Evolutionary conservation across 768 basidiomycete genomes (phyloP).

Genomic region (Lactarius sanguifluus): DNA sequence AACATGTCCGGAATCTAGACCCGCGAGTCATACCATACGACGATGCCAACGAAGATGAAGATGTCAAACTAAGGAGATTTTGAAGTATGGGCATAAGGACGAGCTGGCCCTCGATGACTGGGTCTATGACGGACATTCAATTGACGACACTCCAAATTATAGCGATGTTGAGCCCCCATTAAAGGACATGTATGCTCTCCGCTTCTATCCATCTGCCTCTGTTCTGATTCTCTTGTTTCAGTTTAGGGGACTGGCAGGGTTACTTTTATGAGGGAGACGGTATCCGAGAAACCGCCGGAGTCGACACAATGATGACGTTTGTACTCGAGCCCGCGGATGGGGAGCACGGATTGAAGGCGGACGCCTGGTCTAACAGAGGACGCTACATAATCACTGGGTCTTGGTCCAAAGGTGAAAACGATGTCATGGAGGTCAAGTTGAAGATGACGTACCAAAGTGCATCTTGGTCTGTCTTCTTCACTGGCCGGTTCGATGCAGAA

Average conservation of each 20-base stretch:
- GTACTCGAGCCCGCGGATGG: conserved; percentile 17
- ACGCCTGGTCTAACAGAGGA: conserved; percentile 21
- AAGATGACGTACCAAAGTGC: conserved; percentile 20
- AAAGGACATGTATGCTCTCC: conserved; percentile 16
- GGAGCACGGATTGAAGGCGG: conserved; percentile 17
- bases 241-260: conserved; percentile 27
- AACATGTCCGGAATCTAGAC: conserved; percentile 1
- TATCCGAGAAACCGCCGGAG: background rate
- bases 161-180: conserved; percentile 11
- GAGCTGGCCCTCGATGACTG: conserved; percentile 12
- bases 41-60: conserved; percentile 15
- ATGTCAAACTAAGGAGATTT: conserved; percentile 9
- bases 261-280: conserved; percentile 17
- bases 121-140: conserved; percentile 21
- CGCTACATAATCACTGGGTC: conserved; percentile 27
- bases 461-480: conserved; percentile 16
- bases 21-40: background rate
- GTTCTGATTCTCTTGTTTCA: background rate
- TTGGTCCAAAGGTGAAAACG: conserved; percentile 25
- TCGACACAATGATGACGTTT: conserved; percentile 20
- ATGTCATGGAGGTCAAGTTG: conserved; percentile 23
- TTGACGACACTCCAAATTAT: conserved; percentile 4
- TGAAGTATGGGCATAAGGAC: background rate
- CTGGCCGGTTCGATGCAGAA: conserved; percentile 13
- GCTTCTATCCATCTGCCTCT: background rate